Evolutionary conservation across 805 yeast genomes (phyloP), one percentile per base, ranked within the genome.

Genomic region (Zygosaccharomyces kombuchaensis): DNA sequence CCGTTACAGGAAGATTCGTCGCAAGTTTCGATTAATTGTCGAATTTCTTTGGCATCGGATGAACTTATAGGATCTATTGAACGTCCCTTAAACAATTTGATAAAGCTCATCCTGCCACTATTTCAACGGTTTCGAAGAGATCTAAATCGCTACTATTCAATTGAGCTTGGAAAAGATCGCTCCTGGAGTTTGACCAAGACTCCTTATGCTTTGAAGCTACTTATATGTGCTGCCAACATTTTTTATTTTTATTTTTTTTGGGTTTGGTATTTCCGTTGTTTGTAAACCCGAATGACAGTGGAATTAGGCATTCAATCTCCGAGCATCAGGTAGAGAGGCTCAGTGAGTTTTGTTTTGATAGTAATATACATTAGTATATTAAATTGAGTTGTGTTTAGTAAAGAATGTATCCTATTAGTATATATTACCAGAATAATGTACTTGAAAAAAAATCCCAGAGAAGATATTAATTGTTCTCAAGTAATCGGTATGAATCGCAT

Each of bases 1-100:
- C 55, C 54, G 6, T 53, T 50, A 34, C 57, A 57, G 3, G 48
- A 47, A 2, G 52, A 43, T 9, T 52, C 56, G 27, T 48, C 55
- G 51, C 64, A 57, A 3, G 56, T 41, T 8, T 52, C 55, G 10
- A 54, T 53, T 22, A 51, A 54, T 22, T 54, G 32, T n/a, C 46
- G 40, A 12, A 60, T 60, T 43, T 56, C 46, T 8, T 41, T 47
- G 26, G 40, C 39, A 9, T 50, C 56, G 13, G 37, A 41, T 13
- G 46, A 32, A 22, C 36, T 29, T 17, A 48, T 37, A 9, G 36
- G 34, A 5, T 45, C 47, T 16, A 37, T 30, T 9, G 41, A 38
- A 21, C 30, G 36, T 13, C 45, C 41, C 27, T 34, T 30, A 30
- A 51, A 43, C 10, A 45, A 27, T 7, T 45, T 39, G 14, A 45